Base-by-base conservation (phyloP, 2,329 filamentous ascomycete species). In the Ophiocordyceps camponoti-rufipedis region DNA sequence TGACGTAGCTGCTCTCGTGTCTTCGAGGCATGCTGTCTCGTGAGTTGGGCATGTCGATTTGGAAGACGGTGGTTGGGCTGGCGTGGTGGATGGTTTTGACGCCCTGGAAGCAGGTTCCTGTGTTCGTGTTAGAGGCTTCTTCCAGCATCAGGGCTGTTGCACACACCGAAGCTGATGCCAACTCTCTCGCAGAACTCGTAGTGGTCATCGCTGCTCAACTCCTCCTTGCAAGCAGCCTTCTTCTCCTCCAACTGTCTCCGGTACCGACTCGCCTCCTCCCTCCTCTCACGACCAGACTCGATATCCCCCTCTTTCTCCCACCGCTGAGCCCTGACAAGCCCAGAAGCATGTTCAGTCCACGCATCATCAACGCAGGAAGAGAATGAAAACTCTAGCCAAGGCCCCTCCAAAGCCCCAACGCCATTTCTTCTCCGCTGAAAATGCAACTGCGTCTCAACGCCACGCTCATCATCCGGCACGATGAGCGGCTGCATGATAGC, bases 361-460 rank as follows among this genome's bases (percentile, higher is more conserved):
- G 9, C 35, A 13, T 45, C 35, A 12, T n/a, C 28, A 4, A 41
- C 19, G 28, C 44, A 32, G 28, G 43, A 45, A 23, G 16, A 45
- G 9, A 41, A 45, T 23, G 44, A 45, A n/a, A 45, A 45, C n/a
- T 41, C 44, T 16, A 41, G 29, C 44, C 44, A 45, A 40, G 44
- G 23, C 9, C 38, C 44, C n/a, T n/a, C n/a, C n/a, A n/a, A n/a
- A n/a, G n/a, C n/a, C n/a, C n/a, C n/a, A n/a, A n/a, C n/a, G n/a
- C n/a, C n/a, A n/a, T n/a, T n/a, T n/a, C n/a, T n/a, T n/a, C n/a
- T n/a, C n/a, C n/a, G n/a, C n/a, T n/a, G n/a, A n/a, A n/a, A n/a
- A n/a, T n/a, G n/a, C n/a, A n/a, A n/a, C n/a, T n/a, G n/a, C n/a
- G n/a, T n/a, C n/a, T n/a, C n/a, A n/a, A n/a, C n/a, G n/a, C n/a